A percentile compares a stretch with the other conserved stretches of the same genome.
Conservation (phyloP, 2,329 filamentous ascomycete genomes). For the Fusarium metavorans region DNA sequence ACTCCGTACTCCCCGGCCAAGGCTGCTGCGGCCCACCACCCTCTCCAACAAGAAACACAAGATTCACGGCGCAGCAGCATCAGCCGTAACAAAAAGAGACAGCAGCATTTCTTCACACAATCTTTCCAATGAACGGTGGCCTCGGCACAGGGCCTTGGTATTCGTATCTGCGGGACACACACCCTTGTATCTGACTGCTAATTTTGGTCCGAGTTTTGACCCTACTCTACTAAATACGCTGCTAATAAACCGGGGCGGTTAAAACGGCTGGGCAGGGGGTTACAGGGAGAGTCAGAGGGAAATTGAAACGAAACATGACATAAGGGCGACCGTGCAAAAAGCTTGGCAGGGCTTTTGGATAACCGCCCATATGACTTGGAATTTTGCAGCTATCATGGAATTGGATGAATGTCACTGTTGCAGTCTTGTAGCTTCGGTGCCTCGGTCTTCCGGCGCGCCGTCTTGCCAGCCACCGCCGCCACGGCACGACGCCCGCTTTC, state of each 20-base stretch:
- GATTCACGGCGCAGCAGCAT: neutral
- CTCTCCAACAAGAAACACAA: neutral
- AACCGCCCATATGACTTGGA: neutral
- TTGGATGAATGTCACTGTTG: neutral
- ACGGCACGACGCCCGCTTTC: neutral
- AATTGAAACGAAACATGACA: constrained; percentile 4
- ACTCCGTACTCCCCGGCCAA: neutral
- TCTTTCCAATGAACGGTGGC: neutral
- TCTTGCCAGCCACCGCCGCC: constrained; percentile 24
- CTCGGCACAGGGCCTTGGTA: neutral
- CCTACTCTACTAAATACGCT: neutral
- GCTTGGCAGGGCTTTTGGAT: constrained; percentile 22
- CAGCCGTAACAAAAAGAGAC: neutral
- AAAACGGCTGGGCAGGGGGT: neutral
- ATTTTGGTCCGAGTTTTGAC: neutral
- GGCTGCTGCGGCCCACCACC: neutral
- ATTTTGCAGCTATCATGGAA: neutral
- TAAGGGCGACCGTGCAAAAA: neutral
- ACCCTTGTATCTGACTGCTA: neutral
- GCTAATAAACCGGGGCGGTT: neutral
- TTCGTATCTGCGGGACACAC: constrained; percentile 3
- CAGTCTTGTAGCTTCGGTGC: constrained; percentile 1
- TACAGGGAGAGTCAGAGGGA: neutral
- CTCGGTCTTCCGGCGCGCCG: constrained; percentile 14
- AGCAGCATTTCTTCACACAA: neutral